These are phyloP conservation scores for Fusarium graminum DNA, from an alignment of 2,329 filamentous ascomycete genomes.

Conservation along the genomic window DNA sequence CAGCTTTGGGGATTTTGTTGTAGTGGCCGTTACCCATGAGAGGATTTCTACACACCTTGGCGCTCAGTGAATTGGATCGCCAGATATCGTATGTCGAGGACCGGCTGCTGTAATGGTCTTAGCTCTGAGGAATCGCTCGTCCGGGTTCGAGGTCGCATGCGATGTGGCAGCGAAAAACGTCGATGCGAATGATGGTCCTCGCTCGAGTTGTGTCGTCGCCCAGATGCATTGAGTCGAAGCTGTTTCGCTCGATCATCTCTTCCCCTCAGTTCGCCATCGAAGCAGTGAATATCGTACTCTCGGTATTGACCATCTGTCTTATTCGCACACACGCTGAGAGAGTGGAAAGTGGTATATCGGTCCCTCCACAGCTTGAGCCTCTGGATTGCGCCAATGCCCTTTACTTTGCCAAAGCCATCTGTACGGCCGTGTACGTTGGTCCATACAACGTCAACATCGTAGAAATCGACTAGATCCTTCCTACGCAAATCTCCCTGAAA, in stretches of 20 bases:
- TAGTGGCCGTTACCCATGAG: constrained; percentile 15
- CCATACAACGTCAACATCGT: constrained; percentile 66
- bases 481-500: constrained; percentile 64
- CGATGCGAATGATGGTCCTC: constrained; percentile 54
- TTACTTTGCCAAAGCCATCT: constrained; percentile 64
- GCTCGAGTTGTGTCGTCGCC: constrained; percentile 58
- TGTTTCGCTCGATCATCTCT: constrained; percentile 62
- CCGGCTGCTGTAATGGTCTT: constrained; percentile 41
- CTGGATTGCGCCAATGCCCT: constrained; percentile 65
- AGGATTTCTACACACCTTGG: constrained; percentile 55
- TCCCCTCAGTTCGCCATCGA: constrained; percentile 61
- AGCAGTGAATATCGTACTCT: constrained; percentile 63
- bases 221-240: constrained; percentile 58
- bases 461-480: constrained; percentile 64
- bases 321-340: constrained; percentile 63
- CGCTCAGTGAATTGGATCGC: constrained; percentile 64
- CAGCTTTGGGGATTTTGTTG: constrained; percentile 19
- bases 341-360: constrained; percentile 62
- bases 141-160: constrained; percentile 57
- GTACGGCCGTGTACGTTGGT: constrained; percentile 63
- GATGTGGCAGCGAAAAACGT: constrained; percentile 59
- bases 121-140: constrained; percentile 49
- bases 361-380: constrained; percentile 67
- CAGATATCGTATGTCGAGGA: constrained; percentile 62
- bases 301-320: constrained; percentile 61